Conservation (phyloP, 2,329 filamentous ascomycete genomes). For the Fusarium odoratissimum region DNA sequence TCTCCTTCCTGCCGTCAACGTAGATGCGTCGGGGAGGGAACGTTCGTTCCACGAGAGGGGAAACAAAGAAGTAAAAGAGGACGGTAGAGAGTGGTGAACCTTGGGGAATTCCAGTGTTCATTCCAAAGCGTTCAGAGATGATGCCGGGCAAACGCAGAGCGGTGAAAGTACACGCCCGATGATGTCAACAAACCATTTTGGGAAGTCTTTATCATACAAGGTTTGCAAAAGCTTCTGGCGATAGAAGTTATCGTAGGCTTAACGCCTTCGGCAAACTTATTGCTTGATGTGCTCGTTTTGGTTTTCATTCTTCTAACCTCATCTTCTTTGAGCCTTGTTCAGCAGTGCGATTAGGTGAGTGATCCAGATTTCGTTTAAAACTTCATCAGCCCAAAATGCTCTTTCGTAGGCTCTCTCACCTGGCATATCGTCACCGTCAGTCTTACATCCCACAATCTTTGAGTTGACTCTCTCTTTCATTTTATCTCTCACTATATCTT, state of each 20-base stretch:
- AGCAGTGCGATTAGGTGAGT: too few species aligned
- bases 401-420: too few species aligned
- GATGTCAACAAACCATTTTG: constrained; percentile 6
- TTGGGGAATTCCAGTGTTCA: constrained; percentile 27
- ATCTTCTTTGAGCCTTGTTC: too few species aligned
- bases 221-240: constrained; percentile 4
- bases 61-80: constrained; percentile 15
- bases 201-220: constrained; percentile 1
- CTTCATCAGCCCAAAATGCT: too few species aligned
- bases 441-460: too few species aligned
- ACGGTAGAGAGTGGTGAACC: constrained; percentile 17
- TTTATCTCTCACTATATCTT: too few species aligned
- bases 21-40: background rate
- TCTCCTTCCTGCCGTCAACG: background rate
- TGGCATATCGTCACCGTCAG: too few species aligned
- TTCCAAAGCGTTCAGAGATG: background rate
- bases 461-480: too few species aligned
- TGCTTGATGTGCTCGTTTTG: background rate
- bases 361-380: too few species aligned
- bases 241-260: constrained; percentile 1
- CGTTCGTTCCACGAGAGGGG: background rate
- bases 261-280: background rate
- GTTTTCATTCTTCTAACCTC: too few species aligned
- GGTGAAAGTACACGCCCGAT: constrained; percentile 9
- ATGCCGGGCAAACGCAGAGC: constrained; percentile 4